Evolutionary conservation across 2,329 filamentous ascomycete genomes (phyloP).

Genomic region (Macrophomina pseudophaseolina): DNA sequence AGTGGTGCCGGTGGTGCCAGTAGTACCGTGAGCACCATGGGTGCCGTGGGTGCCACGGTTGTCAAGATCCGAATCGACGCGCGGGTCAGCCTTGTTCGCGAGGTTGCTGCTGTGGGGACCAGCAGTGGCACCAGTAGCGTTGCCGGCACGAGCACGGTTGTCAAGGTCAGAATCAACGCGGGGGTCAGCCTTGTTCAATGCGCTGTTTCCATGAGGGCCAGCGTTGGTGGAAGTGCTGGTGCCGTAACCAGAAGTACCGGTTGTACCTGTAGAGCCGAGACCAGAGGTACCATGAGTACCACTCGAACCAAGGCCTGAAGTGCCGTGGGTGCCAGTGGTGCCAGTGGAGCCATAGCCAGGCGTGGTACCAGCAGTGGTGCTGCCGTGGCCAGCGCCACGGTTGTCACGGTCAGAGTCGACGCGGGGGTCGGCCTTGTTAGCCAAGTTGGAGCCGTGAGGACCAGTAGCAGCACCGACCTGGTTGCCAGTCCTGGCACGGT

Average conservation of each 20-base stretch:
- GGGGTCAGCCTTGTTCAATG: slow-evolving; percentile 15
- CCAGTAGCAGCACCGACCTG: slow-evolving; percentile 9
- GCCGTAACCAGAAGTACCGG: neutral
- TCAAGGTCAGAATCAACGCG: slow-evolving; percentile 23
- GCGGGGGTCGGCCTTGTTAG: slow-evolving; percentile 24
- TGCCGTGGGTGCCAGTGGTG: slow-evolving; percentile 7
- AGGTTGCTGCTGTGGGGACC: slow-evolving; percentile 19
- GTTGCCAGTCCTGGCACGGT: slow-evolving; percentile 11
- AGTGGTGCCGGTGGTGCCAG: neutral
- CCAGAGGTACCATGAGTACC: neutral
- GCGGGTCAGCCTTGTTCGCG: slow-evolving; percentile 21
- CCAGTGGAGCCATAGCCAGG: neutral
- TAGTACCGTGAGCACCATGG: neutral
- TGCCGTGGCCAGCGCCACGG: neutral
- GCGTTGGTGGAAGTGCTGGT: slow-evolving; percentile 19
- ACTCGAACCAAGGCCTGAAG: neutral
- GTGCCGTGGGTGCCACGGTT: slow-evolving; percentile 18
- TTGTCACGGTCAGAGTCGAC: slow-evolving; percentile 26
- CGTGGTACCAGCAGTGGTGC: neutral
- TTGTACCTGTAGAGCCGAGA: neutral
- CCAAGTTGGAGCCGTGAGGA: slow-evolving; percentile 5
- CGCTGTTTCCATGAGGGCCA: slow-evolving; percentile 13
- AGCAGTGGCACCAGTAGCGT: slow-evolving; percentile 4
- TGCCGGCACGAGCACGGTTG: slow-evolving; percentile 18
- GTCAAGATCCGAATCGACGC: slow-evolving; percentile 19